Percentiles rank a stretch among this genome's conserved stretches.
These are phyloP conservation scores for Pontederia paniculata DNA, from an alignment of 176 grass and related monocot species.

Conservation along the genomic window DNA sequence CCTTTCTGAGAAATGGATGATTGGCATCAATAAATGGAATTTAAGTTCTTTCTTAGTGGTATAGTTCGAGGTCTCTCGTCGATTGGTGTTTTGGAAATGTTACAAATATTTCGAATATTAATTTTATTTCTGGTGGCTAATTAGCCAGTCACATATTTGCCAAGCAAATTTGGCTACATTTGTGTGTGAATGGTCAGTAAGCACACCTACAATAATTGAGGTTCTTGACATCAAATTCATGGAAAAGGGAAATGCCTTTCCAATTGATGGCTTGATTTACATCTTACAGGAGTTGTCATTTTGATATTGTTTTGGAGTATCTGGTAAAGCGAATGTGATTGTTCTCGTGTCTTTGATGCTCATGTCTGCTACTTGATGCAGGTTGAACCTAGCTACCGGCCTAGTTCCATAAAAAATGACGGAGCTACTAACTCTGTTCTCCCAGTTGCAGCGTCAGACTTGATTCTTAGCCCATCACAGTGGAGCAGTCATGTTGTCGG, in stretches of 20 bases:
- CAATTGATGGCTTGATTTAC: background rate
- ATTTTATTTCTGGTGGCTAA: too few relatives aligned
- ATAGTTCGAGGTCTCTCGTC: too few relatives aligned
- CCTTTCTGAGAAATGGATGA: too few relatives aligned
- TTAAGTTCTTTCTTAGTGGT: too few relatives aligned
- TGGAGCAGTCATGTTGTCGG: constrained; percentile 97
- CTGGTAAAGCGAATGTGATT: background rate
- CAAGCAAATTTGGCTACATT: background rate
- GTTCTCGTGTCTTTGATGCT: too few relatives aligned
- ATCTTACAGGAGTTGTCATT: background rate
- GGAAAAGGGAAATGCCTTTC: background rate
- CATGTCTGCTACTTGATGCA: constrained; percentile 17
- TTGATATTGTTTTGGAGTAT: too few relatives aligned
- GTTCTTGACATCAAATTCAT: too few relatives aligned
- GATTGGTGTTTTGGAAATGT: too few relatives aligned
- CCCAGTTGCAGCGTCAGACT: constrained; percentile 79
- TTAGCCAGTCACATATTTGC: background rate
- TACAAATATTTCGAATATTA: too few relatives aligned
- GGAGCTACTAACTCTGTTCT: constrained; percentile 30
- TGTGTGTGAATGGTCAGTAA: background rate
- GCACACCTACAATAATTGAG: too few relatives aligned
- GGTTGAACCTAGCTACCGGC: constrained; percentile 80
- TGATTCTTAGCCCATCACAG: constrained; percentile 68
- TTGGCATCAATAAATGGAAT: too few relatives aligned
- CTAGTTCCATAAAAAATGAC: constrained; percentile 3